A percentile compares a stretch with the other conserved stretches of the same genome.
phyloP scores from a whole-genome alignment of 176 grass and related monocot species.

The Alloteropsis semialata region DNA sequence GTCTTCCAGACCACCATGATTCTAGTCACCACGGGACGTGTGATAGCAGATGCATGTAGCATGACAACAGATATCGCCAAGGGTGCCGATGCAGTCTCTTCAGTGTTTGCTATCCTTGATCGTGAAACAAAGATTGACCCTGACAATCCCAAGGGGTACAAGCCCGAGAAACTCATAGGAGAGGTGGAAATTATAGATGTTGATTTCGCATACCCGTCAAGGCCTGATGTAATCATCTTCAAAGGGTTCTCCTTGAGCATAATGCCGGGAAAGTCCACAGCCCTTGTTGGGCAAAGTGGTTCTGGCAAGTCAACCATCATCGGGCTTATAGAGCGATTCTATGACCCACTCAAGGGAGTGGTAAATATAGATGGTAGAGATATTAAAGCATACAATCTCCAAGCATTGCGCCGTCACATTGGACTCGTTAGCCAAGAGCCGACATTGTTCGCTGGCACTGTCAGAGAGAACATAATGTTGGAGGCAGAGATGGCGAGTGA shows the following conservation, averaged over 20 bases:
- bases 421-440: conserved; percentile 86
- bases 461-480: conserved; percentile 67
- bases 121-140: conserved; percentile 60
- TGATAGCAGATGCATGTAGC: conserved; percentile 84
- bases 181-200: conserved; percentile 62
- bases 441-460: conserved; percentile 65
- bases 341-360: conserved; percentile 56
- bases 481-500: conserved; percentile 41
- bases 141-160: conserved; percentile 44
- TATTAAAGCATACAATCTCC: conserved; percentile 62
- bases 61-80: conserved; percentile 91
- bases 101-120: conserved; percentile 77
- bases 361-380: conserved; percentile 66
- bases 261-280: conserved; percentile 66
- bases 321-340: conserved; percentile 78
- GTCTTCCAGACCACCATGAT: conserved; percentile 90
- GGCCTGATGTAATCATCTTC: conserved; percentile 65
- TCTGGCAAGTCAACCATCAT: conserved; percentile 93
- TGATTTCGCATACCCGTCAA: conserved; percentile 71
- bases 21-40: conserved; percentile 74
- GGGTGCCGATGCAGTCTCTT: conserved; percentile 67
- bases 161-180: conserved; percentile 49
- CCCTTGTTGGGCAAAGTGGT: conserved; percentile 78
- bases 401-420: conserved; percentile 51
- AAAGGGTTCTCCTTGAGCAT: conserved; percentile 74